phyloP scores from a whole-genome alignment of 441 rosid species.

The Syzygium malaccense region DNA sequence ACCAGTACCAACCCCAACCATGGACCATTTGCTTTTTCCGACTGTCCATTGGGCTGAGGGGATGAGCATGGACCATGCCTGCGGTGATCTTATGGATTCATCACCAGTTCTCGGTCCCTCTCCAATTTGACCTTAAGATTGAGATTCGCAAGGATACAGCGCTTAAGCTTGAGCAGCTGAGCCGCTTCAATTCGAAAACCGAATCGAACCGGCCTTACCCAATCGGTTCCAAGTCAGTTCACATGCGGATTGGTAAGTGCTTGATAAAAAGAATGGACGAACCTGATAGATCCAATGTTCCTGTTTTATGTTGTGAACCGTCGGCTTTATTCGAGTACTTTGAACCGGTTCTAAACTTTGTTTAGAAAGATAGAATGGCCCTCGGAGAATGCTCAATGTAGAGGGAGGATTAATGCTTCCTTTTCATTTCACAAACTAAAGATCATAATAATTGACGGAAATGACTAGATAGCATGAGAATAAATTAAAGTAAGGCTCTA shows the following conservation, averaged over 20 bases:
- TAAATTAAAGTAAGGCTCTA: not conserved
- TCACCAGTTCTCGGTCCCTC: not conserved
- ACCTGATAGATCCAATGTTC: not conserved
- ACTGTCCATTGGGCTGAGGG: not conserved
- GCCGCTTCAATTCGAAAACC: not conserved
- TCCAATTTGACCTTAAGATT: not conserved
- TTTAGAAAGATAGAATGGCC: not conserved
- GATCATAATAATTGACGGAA: not conserved
- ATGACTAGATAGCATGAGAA: not conserved
- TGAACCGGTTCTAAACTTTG: not conserved
- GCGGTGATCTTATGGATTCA: not conserved
- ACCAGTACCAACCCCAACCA: not conserved
- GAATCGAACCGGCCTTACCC: not conserved
- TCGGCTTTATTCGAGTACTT: not conserved
- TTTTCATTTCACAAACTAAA: too few relatives aligned
- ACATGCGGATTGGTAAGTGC: not conserved
- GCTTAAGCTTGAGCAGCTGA: not conserved
- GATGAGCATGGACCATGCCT: not conserved
- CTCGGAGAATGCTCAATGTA: not conserved
- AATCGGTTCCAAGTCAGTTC: not conserved
- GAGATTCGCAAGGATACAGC: not conserved
- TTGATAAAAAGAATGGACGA: not conserved
- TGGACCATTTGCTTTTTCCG: not conserved
- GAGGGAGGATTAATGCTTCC: not conserved
- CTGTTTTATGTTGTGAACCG: not conserved